A percentile compares a stretch with the other conserved stretches of the same genome.
Conservation (phyloP, 2,329 filamentous ascomycete species). For the Xylariaceae sp. region DNA sequence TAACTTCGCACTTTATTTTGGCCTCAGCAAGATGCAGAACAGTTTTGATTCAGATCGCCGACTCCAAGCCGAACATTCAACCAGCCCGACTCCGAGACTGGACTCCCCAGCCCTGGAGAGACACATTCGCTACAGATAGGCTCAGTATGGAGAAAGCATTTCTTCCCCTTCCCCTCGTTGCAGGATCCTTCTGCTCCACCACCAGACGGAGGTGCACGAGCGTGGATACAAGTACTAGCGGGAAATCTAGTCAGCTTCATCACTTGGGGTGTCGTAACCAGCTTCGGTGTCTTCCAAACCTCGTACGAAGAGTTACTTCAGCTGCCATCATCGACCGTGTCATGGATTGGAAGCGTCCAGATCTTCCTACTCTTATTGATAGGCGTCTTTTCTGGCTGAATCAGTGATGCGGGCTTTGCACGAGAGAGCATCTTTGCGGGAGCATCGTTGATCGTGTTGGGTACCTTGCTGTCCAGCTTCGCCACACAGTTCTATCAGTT, state of each 20-base stretch:
- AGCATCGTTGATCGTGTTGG: constrained; percentile 35
- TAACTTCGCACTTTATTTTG: too few relatives aligned
- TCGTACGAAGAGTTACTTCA: constrained; percentile 37
- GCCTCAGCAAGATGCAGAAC: too few relatives aligned
- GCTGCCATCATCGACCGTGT: constrained; percentile 36
- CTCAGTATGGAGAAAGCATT: too few relatives aligned
- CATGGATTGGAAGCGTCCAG: constrained; percentile 43
- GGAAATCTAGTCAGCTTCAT: constrained; percentile 43
- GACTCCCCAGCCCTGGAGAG: too few relatives aligned
- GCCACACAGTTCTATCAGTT: constrained; percentile 38
- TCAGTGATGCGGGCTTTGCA: constrained; percentile 32
- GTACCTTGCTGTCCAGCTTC: constrained; percentile 51
- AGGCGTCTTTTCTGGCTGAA: constrained; percentile 7
- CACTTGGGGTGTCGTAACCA: constrained; percentile 47
- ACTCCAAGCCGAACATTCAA: too few relatives aligned
- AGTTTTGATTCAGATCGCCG: too few relatives aligned
- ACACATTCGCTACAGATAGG: too few relatives aligned
- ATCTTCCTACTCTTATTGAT: constrained; percentile 26
- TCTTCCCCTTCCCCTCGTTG: too few relatives aligned
- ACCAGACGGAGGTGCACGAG: constrained; percentile 44
- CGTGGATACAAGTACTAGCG: constrained; percentile 49
- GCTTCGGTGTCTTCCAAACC: constrained; percentile 47
- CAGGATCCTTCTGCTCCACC: too few relatives aligned
- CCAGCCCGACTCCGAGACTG: too few relatives aligned
- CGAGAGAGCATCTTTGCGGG: constrained; percentile 1